Percentiles rank a stretch among this genome's conserved stretches.
These are phyloP conservation scores for Auriscalpium orientale DNA, from an alignment of 768 basidiomycete species.

Conservation along the genomic window DNA sequence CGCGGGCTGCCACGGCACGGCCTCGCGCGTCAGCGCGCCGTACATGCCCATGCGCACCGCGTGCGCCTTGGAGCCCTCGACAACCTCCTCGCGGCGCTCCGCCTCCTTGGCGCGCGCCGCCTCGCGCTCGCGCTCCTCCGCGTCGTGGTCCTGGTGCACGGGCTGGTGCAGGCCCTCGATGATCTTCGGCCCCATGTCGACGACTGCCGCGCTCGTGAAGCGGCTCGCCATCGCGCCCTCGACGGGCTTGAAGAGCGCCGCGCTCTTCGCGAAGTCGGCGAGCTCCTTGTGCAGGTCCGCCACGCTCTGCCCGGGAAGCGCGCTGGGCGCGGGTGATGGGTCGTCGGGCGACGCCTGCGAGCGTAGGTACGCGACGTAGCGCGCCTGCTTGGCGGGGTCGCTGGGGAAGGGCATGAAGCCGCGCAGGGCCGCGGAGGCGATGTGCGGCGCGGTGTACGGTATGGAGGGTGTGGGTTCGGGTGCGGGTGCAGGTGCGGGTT, in stretches of 20 bases:
- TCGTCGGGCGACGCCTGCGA: conserved; percentile 51
- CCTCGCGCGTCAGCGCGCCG: conserved; percentile 77
- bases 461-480: conserved; percentile 26
- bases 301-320: conserved; percentile 48
- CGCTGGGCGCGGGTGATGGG: conserved; percentile 38
- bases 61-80: conserved; percentile 67
- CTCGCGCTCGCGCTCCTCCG: conserved; percentile 21
- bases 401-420: conserved; percentile 87
- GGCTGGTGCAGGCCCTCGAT: conserved; percentile 48
- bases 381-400: conserved; percentile 71
- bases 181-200: conserved; percentile 58
- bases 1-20: conserved; percentile 72
- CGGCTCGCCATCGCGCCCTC: conserved; percentile 88
- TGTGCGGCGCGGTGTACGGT: conserved; percentile 52
- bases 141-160: conserved; percentile 30
- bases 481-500: conserved; percentile 22
- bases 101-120: conserved; percentile 36
- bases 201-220: conserved; percentile 75
- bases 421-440: conserved; percentile 78
- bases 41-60: conserved; percentile 88
- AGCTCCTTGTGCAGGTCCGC: conserved; percentile 79
- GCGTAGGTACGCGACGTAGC: conserved; percentile 77
- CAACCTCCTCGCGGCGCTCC: conserved; percentile 38
- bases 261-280: conserved; percentile 79
- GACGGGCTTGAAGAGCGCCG: conserved; percentile 86